Base-by-base conservation (phyloP, 1,284 basidiomycete genomes). In the Cryptococcus jaspeensis region DNA sequence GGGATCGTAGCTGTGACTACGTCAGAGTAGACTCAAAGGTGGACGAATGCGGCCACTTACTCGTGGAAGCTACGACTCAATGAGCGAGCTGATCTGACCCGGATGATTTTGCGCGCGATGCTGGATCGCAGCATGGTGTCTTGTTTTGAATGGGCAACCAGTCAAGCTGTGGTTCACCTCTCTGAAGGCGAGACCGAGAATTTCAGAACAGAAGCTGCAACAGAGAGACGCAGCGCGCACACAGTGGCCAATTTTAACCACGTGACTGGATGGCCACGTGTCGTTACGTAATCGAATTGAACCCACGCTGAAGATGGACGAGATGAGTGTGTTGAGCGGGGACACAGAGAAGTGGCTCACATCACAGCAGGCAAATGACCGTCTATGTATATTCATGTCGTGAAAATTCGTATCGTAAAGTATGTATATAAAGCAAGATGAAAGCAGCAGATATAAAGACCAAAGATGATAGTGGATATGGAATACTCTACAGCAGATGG, bases 111-210 rank as follows among this genome's bases (percentile, higher is more conserved):
- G 22, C 63, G 51, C 20, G 57, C 55, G n/a, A 66, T 32, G 22
- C 43, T 54, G n/a, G 59, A 49, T 12, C 60, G 52, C 56, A 65
- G 39, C 64, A 69, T 65, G 7, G 45, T 43, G 46, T n/a, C n/a
- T 46, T 50, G 22, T 43, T 11, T 32, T 5, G 28, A 32, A 32
- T 32, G 28, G 9, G 9, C 28, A 32, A 32, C 28, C 28, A n/a
- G n/a, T n/a, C 28, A 32, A 32, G 4, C 4, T 32, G 9, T 32
- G 28, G 28, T 32, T 9, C 28, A 32, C 28, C 4, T 9, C 9
- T 32, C 28, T 5, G 28, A 32, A 9, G 28, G 28, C 9, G 28
- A n/a, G n/a, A 9, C 28, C 28, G 28, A 32, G 28, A 32, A 5
- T 32, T 32, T 32, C 28, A 32, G 9, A 32, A 32, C 28, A 32